Evolutionary conservation across 495 filamentous ascomycete species (phyloP).

Genomic region (Penicillium bialowiezense): DNA sequence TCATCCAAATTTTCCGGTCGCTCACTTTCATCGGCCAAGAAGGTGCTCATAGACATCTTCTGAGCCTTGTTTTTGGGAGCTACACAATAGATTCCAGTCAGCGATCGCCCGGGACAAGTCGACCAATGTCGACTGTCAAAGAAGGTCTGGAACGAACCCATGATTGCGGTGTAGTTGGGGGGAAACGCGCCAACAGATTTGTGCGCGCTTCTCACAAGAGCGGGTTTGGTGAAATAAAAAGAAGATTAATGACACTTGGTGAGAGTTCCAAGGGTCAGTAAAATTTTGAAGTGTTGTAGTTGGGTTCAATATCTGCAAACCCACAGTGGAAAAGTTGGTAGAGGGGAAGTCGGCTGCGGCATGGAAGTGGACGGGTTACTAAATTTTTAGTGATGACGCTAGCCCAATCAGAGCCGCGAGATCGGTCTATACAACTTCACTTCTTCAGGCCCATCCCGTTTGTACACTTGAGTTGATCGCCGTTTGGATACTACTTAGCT

Average conservation of each 20-base stretch:
- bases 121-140: background rate
- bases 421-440: constrained; percentile 8
- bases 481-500: background rate
- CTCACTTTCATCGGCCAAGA: constrained; percentile 84
- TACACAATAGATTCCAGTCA: constrained; percentile 13
- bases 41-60: constrained; percentile 92
- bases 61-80: constrained; percentile 77
- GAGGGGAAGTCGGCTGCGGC: constrained; percentile 39
- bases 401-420: constrained; percentile 39
- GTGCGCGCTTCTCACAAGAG: constrained; percentile 44
- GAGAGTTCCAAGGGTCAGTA: constrained; percentile 13
- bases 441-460: background rate
- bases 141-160: constrained; percentile 63
- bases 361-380: constrained; percentile 34
- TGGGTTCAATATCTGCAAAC: constrained; percentile 16
- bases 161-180: constrained; percentile 65
- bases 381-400: constrained; percentile 52
- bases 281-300: background rate
- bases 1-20: constrained; percentile 16
- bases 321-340: constrained; percentile 40
- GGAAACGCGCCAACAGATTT: constrained; percentile 47
- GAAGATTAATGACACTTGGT: constrained; percentile 17
- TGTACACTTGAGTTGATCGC: background rate
- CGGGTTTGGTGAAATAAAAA: constrained; percentile 16
- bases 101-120: constrained; percentile 16